Percentiles rank a stretch among this genome's conserved stretches.
phyloP scores from a whole-genome alignment of 768 basidiomycete genomes.

The Hypholoma fasciculare region DNA sequence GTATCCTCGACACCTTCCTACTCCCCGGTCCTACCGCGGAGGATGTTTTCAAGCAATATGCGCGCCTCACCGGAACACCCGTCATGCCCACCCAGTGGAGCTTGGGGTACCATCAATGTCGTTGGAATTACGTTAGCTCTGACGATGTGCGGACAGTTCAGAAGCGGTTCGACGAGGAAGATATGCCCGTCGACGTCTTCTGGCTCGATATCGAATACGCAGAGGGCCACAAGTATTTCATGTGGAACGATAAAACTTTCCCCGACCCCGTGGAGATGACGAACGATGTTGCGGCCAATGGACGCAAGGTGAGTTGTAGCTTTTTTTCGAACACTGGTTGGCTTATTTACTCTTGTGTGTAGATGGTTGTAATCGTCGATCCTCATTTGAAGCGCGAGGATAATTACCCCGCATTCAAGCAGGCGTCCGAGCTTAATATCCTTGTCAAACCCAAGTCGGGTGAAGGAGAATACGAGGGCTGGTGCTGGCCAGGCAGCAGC shows the following conservation, averaged over 20 bases:
- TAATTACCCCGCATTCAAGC: constrained; percentile 80
- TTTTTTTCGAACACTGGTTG: background rate
- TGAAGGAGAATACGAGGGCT: constrained; percentile 89
- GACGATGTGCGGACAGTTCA: constrained; percentile 87
- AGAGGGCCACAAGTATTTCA: constrained; percentile 93
- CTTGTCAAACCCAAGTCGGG: constrained; percentile 83
- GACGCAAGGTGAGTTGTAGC: constrained; percentile 66
- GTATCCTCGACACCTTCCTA: constrained; percentile 92
- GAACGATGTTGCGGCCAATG: constrained; percentile 80
- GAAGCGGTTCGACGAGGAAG: constrained; percentile 86
- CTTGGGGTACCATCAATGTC: constrained; percentile 94
- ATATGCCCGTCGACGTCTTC: constrained; percentile 94
- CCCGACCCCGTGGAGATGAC: constrained; percentile 95
- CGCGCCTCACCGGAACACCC: constrained; percentile 79
- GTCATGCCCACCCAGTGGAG: constrained; percentile 91
- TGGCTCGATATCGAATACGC: constrained; percentile 98
- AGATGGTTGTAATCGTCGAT: constrained; percentile 99
- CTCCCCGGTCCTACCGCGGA: constrained; percentile 87
- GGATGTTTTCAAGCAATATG: constrained; percentile 85
- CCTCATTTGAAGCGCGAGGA: constrained; percentile 89
- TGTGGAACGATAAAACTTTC: constrained; percentile 93
- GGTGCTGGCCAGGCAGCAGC: constrained; percentile 98
- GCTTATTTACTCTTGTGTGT: background rate
- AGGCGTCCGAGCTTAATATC: constrained; percentile 79
- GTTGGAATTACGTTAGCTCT: constrained; percentile 96